Base-by-base conservation (phyloP, 345 rosid genomes). In the Conringia planisiliqua region DNA sequence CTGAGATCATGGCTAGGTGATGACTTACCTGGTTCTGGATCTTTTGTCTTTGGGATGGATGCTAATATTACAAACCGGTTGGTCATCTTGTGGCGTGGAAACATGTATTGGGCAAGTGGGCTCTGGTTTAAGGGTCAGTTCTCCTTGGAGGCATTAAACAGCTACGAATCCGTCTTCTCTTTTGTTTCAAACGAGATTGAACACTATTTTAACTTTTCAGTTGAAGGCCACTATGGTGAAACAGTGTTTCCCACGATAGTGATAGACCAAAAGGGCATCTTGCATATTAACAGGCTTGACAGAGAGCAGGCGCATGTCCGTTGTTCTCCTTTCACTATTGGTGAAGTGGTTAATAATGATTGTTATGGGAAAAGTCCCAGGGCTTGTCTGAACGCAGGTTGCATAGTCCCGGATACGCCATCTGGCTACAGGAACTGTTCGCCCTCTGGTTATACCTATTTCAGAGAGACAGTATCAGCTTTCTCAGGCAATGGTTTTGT, bases 31-130 rank as follows among this genome's bases (percentile, higher is more conserved):
- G 76, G 57, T 10, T 16, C 47, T 61, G 83, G 79, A 2, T 61
- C 80, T 8, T 58, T 65, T 47, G 51, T 55, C 2, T 14, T 84
- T 52, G 78, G 83, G 2, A n/a, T 79, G 58, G 77, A 82, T 52
- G 68, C 70, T 32, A 70, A 72, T 35, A 38, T 55, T 11, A 66
- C 75, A 0, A 70, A 40, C 10, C 58, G 68, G 14, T 70, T 84
- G 20, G 55, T 62, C 16, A 4, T 32, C 22, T 38, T 11, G 27
- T 33, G 20, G 70, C 50, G 47, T 18, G 26, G 6, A 42, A 4
- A 58, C 38, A n/a, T 54, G 59, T 54, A 54, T 27, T 54, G 59
- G 59, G 36, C 18, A 54, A 54, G 59, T 54, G 59, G 59, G 11
- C 59, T 54, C 1, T 54, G 35, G 59, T 54, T 2, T 27, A 27